Conservation (phyloP, 2,329 filamentous ascomycete species). For the Aspergillaceae sp. region DNA sequence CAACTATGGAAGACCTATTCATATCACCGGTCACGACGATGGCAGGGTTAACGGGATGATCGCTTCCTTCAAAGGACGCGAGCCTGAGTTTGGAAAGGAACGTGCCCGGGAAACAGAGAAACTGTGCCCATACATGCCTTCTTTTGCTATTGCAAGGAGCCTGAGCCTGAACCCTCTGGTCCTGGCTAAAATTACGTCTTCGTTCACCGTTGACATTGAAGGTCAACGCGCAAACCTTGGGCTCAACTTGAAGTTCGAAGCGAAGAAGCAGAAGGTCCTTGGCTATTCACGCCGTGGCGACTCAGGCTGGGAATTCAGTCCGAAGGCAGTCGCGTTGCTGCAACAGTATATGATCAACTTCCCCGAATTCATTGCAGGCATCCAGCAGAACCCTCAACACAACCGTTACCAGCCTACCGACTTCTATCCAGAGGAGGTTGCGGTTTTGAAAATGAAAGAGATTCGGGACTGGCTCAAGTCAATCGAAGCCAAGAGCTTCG, state of each 20-base stretch:
- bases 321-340: slow-evolving; percentile 70
- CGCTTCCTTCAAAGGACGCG: slow-evolving; percentile 61
- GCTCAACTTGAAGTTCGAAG: slow-evolving; percentile 94
- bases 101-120: slow-evolving; percentile 64
- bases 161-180: slow-evolving; percentile 76
- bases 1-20: slow-evolving; percentile 82
- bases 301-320: slow-evolving; percentile 92
- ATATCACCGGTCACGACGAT: slow-evolving; percentile 64
- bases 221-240: slow-evolving; percentile 82
- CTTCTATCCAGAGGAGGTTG: slow-evolving; percentile 68
- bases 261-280: slow-evolving; percentile 86
- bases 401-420: slow-evolving; percentile 78
- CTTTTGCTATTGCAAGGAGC: slow-evolving; percentile 77
- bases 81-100: slow-evolving; percentile 70
- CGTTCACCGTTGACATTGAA: slow-evolving; percentile 76
- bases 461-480: slow-evolving; percentile 89
- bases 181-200: slow-evolving; percentile 91
- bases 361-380: slow-evolving; percentile 86
- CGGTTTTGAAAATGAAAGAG: slow-evolving; percentile 77
- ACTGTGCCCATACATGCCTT: slow-evolving; percentile 69
- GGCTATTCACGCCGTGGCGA: slow-evolving; percentile 84
- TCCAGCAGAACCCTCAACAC: slow-evolving; percentile 75
- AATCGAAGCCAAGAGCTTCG: slow-evolving; percentile 82
- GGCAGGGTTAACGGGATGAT: slow-evolving; percentile 73
- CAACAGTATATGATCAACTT: slow-evolving; percentile 87